These are phyloP conservation scores for Hericium alpestre DNA, from an alignment of 768 basidiomycete genomes.

Conservation along the genomic window DNA sequence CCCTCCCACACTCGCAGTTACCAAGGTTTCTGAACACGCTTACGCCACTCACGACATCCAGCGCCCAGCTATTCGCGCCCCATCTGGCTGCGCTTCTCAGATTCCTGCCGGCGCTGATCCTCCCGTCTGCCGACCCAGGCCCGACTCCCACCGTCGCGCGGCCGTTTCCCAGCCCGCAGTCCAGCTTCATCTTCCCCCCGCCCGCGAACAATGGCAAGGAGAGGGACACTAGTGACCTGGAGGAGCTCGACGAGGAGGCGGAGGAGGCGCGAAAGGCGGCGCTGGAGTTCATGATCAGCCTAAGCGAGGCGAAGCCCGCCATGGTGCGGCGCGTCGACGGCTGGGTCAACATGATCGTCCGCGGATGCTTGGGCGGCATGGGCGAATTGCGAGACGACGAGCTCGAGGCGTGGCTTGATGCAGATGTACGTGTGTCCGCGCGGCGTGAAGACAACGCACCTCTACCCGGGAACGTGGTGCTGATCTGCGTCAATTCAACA, in stretches of 20 bases:
- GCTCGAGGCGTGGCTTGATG: constrained; percentile 53
- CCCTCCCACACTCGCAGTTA: constrained; percentile 42
- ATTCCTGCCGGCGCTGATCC: constrained; percentile 63
- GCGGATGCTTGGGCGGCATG: constrained; percentile 76
- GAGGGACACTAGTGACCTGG: constrained; percentile 23
- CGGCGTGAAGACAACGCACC: background rate
- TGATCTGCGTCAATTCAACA: constrained; percentile 18
- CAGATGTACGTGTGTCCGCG: constrained; percentile 47
- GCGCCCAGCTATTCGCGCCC: constrained; percentile 63
- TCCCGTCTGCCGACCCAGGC: constrained; percentile 46
- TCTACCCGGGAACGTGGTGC: background rate
- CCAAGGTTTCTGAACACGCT: constrained; percentile 58
- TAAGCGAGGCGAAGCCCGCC: constrained; percentile 63
- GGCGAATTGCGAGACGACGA: constrained; percentile 61
- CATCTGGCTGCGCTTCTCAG: constrained; percentile 59
- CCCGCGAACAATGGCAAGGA: constrained; percentile 19
- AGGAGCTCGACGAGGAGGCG: constrained; percentile 50
- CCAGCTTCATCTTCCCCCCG: constrained; percentile 28
- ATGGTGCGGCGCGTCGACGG: constrained; percentile 62
- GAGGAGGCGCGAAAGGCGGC: constrained; percentile 63
- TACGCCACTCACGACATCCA: constrained; percentile 57
- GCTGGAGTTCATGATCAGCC: constrained; percentile 71
- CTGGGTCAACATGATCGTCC: constrained; percentile 61
- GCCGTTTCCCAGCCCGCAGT: constrained; percentile 26
- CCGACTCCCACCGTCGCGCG: constrained; percentile 44